Base-by-base conservation (phyloP, 1,139 yeast species). In the Magnusiomyces fungicola region DNA sequence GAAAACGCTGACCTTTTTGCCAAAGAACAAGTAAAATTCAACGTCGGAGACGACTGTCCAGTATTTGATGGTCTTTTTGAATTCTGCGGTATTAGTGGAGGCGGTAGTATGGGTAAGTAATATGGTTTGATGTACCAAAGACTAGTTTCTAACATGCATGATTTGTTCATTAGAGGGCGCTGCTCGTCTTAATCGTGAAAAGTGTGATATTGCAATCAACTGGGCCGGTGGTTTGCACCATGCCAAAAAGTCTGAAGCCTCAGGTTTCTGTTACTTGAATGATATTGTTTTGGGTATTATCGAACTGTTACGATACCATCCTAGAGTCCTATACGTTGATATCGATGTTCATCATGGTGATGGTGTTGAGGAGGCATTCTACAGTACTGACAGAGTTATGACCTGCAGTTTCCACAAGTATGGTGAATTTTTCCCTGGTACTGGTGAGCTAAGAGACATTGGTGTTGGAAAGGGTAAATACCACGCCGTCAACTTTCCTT, bases 191-290 rank as follows among this genome's bases (percentile, higher is more conserved):
- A 80, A 85, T 38, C 76, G 82, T 54, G 89, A 90, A 4, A 89
- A 87, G 69, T 82, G 95, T 49, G 98, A 92, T 64, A 87, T 92
- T 51, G 98, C 98, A 33, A 88, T 92, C 58, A 92, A 92, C 66
- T 92, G 96, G 92, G 83, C 95, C 16, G 98, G 98, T 42, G 98
- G 98, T 1, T 72, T 92, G 45, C 98, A 92, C 66, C 98, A 92
- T 65, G 97, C 98, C 6, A 92, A 92, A 63, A 92, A 92, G 66
- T 82, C 79, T 51, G 96, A 87, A 61, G 96, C 97, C 2, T 80
- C 90, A 39, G 98, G 98, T 21, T 92, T 92, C 61, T 92, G 98
- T 65, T 92, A 90, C 63, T 86, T 89, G 46, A 92, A 92, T 66
- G 98, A 92, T 67, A 92, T 92, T 58, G 98, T 90, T 1, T 70